Evolutionary conservation across 1,284 basidiomycete genomes (phyloP), one percentile per base, ranked within the genome.

Genomic region (Flammula alnicola): DNA sequence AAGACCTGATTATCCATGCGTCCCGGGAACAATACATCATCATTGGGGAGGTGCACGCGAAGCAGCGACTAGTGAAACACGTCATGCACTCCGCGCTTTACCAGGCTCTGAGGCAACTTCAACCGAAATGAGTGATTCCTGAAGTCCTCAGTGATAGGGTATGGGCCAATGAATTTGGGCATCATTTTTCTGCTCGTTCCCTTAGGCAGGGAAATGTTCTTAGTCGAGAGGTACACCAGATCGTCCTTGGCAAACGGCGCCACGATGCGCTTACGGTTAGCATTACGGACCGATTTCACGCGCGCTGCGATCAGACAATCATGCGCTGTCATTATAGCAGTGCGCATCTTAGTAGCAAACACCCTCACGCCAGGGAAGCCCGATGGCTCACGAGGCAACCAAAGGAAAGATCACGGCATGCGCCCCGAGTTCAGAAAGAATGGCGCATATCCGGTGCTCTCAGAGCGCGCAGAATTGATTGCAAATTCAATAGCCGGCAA

Each of bases 191-290:
- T 2, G 0, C 11, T 19, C 5, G 20, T 10, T 1, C 38, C 38
- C n/a, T 26, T 23, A 1, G 38, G 38, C 12, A 40, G 27, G 20
- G 12, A 12, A 4, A 43, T 43, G 17, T 43, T 43, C 26, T 43
- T 32, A 2, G 41, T 43, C 0, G 41, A 43, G 5, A 43, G 1
- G 20, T 31, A 43, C 2, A 43, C 27, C 0, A 31, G n/a, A n/a
- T 43, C 41, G 2, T 17, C 16, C 6, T 19, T 27, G 4, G 9
- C 2, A 5, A 43, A 43, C 4, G 41, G 41, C 1, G 17, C 16
- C 11, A n/a, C 17, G 7, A 8, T 7, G n/a, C 27, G 27, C 16
- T 27, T 27, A 12, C 26, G 26, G 19, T 71, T 71, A 1, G 69
- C 67, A 10, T 60, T 37, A 1, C 47, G 27, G n/a, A n/a, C n/a